Evolutionary conservation across 352 stramenopile species (phyloP).

Genomic region (Lagenidium sp.): DNA sequence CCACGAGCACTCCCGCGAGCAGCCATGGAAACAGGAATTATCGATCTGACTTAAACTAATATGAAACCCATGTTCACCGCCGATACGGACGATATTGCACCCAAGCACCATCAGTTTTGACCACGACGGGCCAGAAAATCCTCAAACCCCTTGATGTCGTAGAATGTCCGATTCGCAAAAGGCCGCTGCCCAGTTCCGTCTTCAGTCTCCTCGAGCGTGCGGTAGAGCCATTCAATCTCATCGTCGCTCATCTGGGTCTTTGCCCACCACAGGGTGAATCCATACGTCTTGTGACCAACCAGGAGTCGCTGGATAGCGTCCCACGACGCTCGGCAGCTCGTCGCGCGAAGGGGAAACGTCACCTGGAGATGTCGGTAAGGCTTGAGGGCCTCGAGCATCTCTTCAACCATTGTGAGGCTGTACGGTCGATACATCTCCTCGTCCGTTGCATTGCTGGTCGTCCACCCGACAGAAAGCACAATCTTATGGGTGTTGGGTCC

Average conservation of each 20-base stretch:
- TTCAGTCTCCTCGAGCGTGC: slow-evolving; percentile 26
- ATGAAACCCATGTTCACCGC: too few relatives aligned
- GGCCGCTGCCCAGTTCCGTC: not conserved
- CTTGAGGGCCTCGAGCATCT: slow-evolving; percentile 38
- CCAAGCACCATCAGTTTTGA: too few relatives aligned
- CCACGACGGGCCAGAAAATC: slow-evolving; percentile 30
- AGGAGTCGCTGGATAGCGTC: slow-evolving; percentile 31
- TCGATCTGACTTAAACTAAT: too few relatives aligned
- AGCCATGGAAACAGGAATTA: too few relatives aligned
- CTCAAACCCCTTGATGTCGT: slow-evolving; percentile 65
- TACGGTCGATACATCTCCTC: slow-evolving; percentile 49
- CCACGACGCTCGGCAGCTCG: slow-evolving; percentile 51
- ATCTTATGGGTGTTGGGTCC: slow-evolving; percentile 40
- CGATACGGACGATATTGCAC: too few relatives aligned
- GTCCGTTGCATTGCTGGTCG: slow-evolving; percentile 38
- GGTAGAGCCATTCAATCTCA: slow-evolving; percentile 55
- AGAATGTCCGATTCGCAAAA: slow-evolving; percentile 45
- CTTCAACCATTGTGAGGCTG: slow-evolving; percentile 35
- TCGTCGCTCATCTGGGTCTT: slow-evolving; percentile 34
- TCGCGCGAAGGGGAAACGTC: slow-evolving; percentile 59
- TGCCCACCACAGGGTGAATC: slow-evolving; percentile 68
- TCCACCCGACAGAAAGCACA: slow-evolving; percentile 68
- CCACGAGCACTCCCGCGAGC: too few relatives aligned
- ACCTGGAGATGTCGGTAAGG: slow-evolving; percentile 36
- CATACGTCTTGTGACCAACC: slow-evolving; percentile 19